Conservation (phyloP, 2,329 filamentous ascomycete genomes). For the Verruconis gallopava region DNA sequence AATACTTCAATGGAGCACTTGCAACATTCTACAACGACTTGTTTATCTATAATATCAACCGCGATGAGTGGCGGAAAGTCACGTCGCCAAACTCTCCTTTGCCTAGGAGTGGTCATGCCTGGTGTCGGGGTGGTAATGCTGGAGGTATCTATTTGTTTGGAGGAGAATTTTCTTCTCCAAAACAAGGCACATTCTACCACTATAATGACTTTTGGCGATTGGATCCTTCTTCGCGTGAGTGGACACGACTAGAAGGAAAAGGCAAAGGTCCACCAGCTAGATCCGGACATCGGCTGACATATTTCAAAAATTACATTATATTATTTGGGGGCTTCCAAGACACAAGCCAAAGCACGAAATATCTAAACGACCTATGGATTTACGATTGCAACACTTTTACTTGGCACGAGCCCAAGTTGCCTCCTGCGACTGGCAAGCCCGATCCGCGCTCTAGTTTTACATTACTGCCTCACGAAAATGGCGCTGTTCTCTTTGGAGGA, state of each 20-base stretch:
- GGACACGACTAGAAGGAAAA: constrained; percentile 74
- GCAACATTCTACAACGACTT: constrained; percentile 60
- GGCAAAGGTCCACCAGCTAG: constrained; percentile 71
- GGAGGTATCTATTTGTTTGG: constrained; percentile 85
- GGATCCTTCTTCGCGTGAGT: constrained; percentile 73
- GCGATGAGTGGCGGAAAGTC: constrained; percentile 81
- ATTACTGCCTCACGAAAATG: constrained; percentile 77
- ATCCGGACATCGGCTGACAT: constrained; percentile 91
- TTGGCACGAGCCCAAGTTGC: constrained; percentile 67
- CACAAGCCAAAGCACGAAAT: constrained; percentile 87
- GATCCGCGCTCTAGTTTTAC: constrained; percentile 88
- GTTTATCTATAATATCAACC: constrained; percentile 60
- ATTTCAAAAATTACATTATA: constrained; percentile 92
- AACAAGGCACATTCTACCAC: constrained; percentile 97
- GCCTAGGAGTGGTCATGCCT: constrained; percentile 84
- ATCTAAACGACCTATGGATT: constrained; percentile 85
- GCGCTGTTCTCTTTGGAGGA: constrained; percentile 82
- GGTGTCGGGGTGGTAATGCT: constrained; percentile 78
- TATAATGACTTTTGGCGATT: constrained; percentile 98
- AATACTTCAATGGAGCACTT: constrained; percentile 86
- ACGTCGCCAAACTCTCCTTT: constrained; percentile 85
- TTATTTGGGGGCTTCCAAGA: constrained; percentile 96
- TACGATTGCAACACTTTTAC: constrained; percentile 81
- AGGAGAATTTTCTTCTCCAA: constrained; percentile 90
- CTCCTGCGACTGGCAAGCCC: constrained; percentile 71